These are phyloP conservation scores for Protomyces arabidopsidicola DNA, from an alignment of 1,139 yeast genomes.

Conservation along the genomic window DNA sequence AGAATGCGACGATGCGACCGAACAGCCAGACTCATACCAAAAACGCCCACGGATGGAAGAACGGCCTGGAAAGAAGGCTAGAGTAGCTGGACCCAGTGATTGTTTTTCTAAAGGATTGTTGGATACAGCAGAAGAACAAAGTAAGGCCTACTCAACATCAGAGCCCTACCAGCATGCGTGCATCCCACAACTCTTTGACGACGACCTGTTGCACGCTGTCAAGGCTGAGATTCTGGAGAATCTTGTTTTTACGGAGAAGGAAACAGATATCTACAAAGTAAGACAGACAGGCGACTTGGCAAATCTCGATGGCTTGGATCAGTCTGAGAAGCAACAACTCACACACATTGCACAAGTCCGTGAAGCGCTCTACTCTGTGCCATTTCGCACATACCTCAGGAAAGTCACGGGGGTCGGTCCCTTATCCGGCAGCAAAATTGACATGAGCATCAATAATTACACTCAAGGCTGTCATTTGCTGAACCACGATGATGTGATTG, in stretches of 20 bases:
- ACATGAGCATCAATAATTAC: constrained; percentile 86
- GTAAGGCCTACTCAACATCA: constrained; percentile 23
- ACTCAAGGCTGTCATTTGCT: constrained; percentile 88
- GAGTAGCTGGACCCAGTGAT: background rate
- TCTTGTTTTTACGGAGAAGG: constrained; percentile 87
- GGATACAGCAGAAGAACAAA: background rate
- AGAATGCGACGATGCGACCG: background rate
- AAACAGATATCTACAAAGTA: constrained; percentile 94
- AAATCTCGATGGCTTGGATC: constrained; percentile 77
- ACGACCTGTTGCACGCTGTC: constrained; percentile 68
- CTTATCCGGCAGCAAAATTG: constrained; percentile 81
- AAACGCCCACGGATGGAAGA: background rate
- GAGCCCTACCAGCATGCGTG: constrained; percentile 90
- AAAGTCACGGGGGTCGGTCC: constrained; percentile 82
- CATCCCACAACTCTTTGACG: constrained; percentile 66
- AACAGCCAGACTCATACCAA: background rate
- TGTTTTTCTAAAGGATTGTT: constrained; percentile 5
- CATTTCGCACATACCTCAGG: constrained; percentile 78
- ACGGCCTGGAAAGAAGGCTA: constrained; percentile 15
- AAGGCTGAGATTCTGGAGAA: constrained; percentile 76
- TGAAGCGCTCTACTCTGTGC: constrained; percentile 79
- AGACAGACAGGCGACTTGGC: constrained; percentile 92
- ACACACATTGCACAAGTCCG: constrained; percentile 72
- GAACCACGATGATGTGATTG: constrained; percentile 97
- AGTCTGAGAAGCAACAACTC: constrained; percentile 66